Evolutionary conservation across 148 eudicot genomes (phyloP), one percentile per base, ranked within the genome.

Genomic region (Camellia granthamiana): DNA sequence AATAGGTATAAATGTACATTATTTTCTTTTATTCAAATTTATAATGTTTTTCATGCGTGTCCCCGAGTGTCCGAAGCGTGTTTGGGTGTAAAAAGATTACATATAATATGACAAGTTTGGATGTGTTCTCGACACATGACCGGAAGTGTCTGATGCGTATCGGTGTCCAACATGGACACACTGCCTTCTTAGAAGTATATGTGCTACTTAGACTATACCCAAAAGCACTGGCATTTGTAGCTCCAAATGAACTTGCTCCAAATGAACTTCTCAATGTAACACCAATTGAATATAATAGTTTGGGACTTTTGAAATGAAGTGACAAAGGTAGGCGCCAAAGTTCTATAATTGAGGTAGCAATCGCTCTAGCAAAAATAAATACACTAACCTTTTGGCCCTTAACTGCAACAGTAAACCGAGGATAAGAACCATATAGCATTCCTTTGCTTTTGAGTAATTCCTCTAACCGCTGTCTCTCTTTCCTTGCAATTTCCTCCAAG

Each of bases 371-470:
- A 69, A 4, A 41, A 78, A 18, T 18, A 55, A 67, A 64, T 62
- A 15, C 21, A 55, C 9, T 62, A 69, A 93, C 99, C 98, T 94
- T 97, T 82, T 92, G 98, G 52, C 99, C 99, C 87, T 97, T 94
- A 21, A 90, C 92, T 58, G 91, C 90, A 70, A 97, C 92, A 41
- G 89, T 91, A 76, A 92, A 91, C 72, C 87, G 89, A 76, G 99
- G 99, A 87, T 85, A 91, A 82, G 91, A 90, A 74, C 98, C 98
- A 89, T 89, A 88, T 56, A 84, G 88, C 88, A 87, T 80, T 80
- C 91, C 92, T 89, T 90, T 92, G 89, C 82, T 91, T 86, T 84
- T 94, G 55, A 97, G 83, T 64, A 94, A 86, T 18, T 89, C 89
- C 83, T 92, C 98, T 75, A 97, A 81, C 49, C 88, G 88, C 64